Evolutionary conservation across 2,329 filamentous ascomycete species (phyloP), one percentile per base, ranked within the genome.

Genomic region (Acrocalymma vagum): DNA sequence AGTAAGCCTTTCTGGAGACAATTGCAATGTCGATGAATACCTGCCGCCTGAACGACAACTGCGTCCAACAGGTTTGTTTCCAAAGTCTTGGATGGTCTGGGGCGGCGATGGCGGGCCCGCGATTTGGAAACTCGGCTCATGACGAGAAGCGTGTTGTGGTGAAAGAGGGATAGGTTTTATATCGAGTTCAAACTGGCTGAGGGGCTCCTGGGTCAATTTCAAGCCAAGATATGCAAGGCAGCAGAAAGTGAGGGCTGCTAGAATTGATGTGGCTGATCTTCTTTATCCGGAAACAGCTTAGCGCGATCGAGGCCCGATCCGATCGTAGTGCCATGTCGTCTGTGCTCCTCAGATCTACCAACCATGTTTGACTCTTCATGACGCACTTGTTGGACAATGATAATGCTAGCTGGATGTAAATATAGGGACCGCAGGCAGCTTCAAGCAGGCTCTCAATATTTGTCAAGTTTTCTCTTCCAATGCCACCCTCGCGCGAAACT

Each of bases 291-390:
- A 33, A 26, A n/a, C 6, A 18, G 45, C 9, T 27, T 53, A 53
- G 49, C 26, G 28, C 42, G 48, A 47, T 55, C 51, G 40, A 11
- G 11, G 6, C 25, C 28, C 29, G 25, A 29, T 35, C 20, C 47
- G 26, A 30, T 24, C 25, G 29, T 31, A 35, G n/a, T 24, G n/a
- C n/a, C n/a, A n/a, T n/a, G n/a, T n/a, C n/a, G 38, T 44, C 39
- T 38, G 43, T 44, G 35, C 36, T 15, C 38, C 33, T 16, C 25
- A 50, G 40, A 51, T 58, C 50, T 48, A 45, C 45, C 60, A 62
- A 49, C 59, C 51, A 29, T 46, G 41, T 63, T 56, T 34, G 53
- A 51, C 46, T 34, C 37, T 47, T 61, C 55, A 65, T 66, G 62
- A 66, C 63, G 63, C 62, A 64, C 49, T 55, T 45, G 25, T 55